Percentiles rank a stretch among this genome's conserved stretches.
These are phyloP conservation scores for Staphylotrichum tortipilum DNA, from an alignment of 495 filamentous ascomycete genomes.

Conservation along the genomic window DNA sequence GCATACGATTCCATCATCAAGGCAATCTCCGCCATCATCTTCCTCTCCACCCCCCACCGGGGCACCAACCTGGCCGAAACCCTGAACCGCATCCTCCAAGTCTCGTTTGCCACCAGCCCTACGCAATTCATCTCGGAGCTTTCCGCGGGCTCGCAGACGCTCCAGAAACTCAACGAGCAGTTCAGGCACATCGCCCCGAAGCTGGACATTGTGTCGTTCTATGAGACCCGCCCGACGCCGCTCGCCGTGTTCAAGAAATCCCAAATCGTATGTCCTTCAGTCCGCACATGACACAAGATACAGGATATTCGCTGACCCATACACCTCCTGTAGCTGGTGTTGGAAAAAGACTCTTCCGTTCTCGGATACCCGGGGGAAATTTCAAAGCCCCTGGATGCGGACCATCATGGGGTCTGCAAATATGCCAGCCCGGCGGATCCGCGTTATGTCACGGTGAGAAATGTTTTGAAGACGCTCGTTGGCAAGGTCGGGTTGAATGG, in stretches of 20 bases:
- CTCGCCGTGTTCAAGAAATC: conserved; percentile 18
- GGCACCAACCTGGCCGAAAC: conserved; percentile 36
- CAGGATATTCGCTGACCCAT: too few species aligned
- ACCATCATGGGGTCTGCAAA: conserved; percentile 45
- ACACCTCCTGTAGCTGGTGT: conserved; percentile 21
- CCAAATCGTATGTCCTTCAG: conserved; percentile 9
- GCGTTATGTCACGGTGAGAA: conserved; percentile 33
- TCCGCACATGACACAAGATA: too few species aligned
- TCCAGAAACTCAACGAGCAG: conserved; percentile 42
- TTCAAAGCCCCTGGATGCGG: conserved; percentile 33
- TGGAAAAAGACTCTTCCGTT: conserved; percentile 38
- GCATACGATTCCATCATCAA: conserved; percentile 31
- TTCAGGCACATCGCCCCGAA: conserved; percentile 35
- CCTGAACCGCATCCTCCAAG: conserved; percentile 26
- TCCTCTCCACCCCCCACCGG: conserved; percentile 44
- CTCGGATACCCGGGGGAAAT: conserved; percentile 39
- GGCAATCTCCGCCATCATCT: conserved; percentile 27
- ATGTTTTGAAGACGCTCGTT: conserved; percentile 25
- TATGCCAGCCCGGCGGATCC: conserved; percentile 32
- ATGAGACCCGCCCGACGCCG: conserved; percentile 35
- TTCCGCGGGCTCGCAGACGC: conserved; percentile 19
- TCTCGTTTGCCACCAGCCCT: conserved; percentile 15
- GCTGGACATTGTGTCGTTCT: conserved; percentile 40
- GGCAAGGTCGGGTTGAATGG: conserved; percentile 7
- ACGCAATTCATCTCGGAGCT: conserved; percentile 42